phyloP scores from a whole-genome alignment of 2,329 filamentous ascomycete species.

The Pseudogymnoascus sp. region DNA sequence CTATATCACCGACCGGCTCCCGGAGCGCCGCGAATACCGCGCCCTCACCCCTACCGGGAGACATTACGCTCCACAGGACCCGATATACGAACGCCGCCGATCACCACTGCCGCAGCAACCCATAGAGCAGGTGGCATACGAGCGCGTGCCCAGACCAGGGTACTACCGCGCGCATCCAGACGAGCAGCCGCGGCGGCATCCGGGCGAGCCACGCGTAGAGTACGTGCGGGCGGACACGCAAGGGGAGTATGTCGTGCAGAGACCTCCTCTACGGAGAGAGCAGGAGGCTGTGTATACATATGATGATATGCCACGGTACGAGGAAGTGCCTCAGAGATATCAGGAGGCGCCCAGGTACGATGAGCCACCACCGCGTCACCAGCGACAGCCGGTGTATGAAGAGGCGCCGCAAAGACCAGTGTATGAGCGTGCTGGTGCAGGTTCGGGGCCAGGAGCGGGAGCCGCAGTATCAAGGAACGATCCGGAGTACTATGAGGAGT shows the following conservation, averaged over 20 bases:
- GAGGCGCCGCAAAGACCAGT: not conserved
- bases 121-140: slow-evolving; percentile 26
- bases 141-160: slow-evolving; percentile 27
- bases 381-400: slow-evolving; percentile 4
- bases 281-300: slow-evolving; percentile 15
- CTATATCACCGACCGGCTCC: slow-evolving; percentile 25
- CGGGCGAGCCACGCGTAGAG: slow-evolving; percentile 33
- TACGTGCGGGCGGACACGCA: slow-evolving; percentile 38
- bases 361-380: not conserved
- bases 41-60: slow-evolving; percentile 27
- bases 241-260: slow-evolving; percentile 41
- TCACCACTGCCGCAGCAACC: slow-evolving; percentile 17
- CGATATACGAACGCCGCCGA: slow-evolving; percentile 26
- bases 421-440: not conserved
- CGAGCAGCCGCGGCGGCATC: slow-evolving; percentile 24
- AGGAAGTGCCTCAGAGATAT: not conserved
- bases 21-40: slow-evolving; percentile 25
- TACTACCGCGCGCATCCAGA: slow-evolving; percentile 31
- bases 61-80: slow-evolving; percentile 17
- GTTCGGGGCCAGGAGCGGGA: not conserved
- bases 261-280: slow-evolving; percentile 29
- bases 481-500: slow-evolving; percentile 34
- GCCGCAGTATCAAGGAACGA: not conserved
- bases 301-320: not conserved
- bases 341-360: not conserved